Evolutionary conservation across 2,329 filamentous ascomycete species (phyloP).

Genomic region (Penicillium sp.): DNA sequence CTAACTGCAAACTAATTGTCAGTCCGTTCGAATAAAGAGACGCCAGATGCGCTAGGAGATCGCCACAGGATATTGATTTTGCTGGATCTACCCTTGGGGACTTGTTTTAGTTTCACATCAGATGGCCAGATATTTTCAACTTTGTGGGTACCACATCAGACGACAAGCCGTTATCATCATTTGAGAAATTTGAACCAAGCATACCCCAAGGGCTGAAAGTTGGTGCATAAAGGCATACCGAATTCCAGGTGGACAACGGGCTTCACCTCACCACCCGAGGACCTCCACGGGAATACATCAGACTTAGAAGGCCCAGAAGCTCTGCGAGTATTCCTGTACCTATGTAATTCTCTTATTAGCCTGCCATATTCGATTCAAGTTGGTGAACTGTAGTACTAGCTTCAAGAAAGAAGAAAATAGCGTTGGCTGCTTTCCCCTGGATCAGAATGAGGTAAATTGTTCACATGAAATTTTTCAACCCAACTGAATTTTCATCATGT

Average conservation of each 20-base stretch:
- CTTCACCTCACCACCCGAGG: neutral
- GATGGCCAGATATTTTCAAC: neutral
- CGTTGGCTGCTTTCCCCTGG: neutral
- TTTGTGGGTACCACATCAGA: neutral
- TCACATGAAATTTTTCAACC: neutral
- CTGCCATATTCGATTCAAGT: neutral
- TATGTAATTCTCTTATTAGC: neutral
- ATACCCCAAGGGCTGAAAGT: neutral
- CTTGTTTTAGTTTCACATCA: neutral
- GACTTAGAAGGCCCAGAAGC: neutral
- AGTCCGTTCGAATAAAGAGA: neutral
- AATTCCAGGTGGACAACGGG: neutral
- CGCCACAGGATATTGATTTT: neutral
- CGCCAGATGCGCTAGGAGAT: neutral
- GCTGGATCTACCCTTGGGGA: neutral
- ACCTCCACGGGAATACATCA: neutral
- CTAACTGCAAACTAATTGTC: neutral
- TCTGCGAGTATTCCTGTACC: neutral
- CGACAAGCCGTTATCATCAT: neutral
- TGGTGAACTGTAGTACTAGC: neutral
- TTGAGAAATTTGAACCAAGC: neutral
- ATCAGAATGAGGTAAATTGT: neutral
- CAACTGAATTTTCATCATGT: neutral
- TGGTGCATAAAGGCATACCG: neutral
- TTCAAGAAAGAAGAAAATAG: neutral